Conservation (phyloP, 2,329 filamentous ascomycete species). For the Ceratocystis variospora region DNA sequence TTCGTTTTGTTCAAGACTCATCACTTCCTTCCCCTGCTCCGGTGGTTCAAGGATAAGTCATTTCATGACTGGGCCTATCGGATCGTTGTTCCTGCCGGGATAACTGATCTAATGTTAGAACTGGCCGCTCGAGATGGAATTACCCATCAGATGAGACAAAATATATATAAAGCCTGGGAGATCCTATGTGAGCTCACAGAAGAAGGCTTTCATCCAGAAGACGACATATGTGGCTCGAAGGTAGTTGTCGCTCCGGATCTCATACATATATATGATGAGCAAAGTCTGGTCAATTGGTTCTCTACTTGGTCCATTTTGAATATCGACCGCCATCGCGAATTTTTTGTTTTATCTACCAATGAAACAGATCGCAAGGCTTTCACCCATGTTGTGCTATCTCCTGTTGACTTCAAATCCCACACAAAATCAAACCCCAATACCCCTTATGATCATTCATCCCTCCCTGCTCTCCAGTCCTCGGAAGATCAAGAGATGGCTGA, state of each 20-base stretch:
- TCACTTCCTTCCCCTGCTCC: slow-evolving; percentile 27
- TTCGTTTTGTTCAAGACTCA: slow-evolving; percentile 30
- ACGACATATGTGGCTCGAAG: background rate
- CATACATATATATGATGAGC: slow-evolving; percentile 46
- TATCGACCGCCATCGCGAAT: slow-evolving; percentile 39
- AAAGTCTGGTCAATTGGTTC: slow-evolving; percentile 50
- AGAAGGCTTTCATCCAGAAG: background rate
- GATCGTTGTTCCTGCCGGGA: background rate
- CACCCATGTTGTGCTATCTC: background rate
- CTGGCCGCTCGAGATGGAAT: background rate
- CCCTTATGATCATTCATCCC: slow-evolving; percentile 10
- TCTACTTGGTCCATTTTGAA: slow-evolving; percentile 41
- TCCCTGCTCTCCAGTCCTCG: background rate
- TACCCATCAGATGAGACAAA: background rate
- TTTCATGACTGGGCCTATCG: background rate
- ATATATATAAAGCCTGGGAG: background rate
- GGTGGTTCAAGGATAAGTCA: slow-evolving; percentile 25
- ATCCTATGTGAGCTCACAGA: slow-evolving; percentile 1
- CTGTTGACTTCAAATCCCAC: slow-evolving; percentile 26
- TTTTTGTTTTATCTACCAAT: slow-evolving; percentile 40
- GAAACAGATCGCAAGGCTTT: slow-evolving; percentile 19
- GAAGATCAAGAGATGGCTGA: background rate
- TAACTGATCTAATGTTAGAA: background rate
- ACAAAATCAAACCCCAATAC: slow-evolving; percentile 29
- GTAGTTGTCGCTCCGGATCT: slow-evolving; percentile 28